Conservation (phyloP, 2,329 filamentous ascomycete species). For the Fusarium sp. region DNA sequence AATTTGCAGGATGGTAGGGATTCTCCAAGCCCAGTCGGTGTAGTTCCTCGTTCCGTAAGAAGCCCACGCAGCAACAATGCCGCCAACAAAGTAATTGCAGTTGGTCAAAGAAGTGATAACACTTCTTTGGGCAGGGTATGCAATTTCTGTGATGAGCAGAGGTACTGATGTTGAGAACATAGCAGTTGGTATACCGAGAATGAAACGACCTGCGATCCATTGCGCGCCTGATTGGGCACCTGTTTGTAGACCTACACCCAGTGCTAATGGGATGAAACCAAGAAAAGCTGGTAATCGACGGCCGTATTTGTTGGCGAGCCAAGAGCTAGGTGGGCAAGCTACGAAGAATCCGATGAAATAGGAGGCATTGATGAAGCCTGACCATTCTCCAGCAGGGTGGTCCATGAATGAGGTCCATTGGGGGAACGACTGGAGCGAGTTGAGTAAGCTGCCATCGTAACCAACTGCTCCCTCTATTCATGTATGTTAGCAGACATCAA, state of each 20-base stretch:
- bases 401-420: constrained; percentile 24
- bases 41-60: constrained; percentile 21
- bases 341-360: constrained; percentile 23
- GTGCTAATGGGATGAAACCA: constrained; percentile 6
- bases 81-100: constrained; percentile 21
- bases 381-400: constrained; percentile 22
- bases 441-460: constrained; percentile 20
- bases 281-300: constrained; percentile 11
- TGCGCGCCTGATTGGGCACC: constrained; percentile 11
- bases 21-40: constrained; percentile 23
- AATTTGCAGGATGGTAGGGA: constrained; percentile 7
- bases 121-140: constrained; percentile 13
- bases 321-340: constrained; percentile 13
- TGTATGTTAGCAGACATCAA: background rate
- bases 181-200: constrained; percentile 13
- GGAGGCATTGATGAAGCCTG: constrained; percentile 20
- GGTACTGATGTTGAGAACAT: constrained; percentile 24
- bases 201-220: constrained; percentile 21
- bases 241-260: constrained; percentile 12
- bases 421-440: constrained; percentile 18
- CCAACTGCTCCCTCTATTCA: constrained; percentile 18
- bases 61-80: constrained; percentile 24
- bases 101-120: constrained; percentile 21
- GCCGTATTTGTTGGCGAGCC: constrained; percentile 23
- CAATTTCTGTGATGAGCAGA: constrained; percentile 20